These are phyloP conservation scores for Graphilbum sp. DNA, from an alignment of 2,329 filamentous ascomycete species.

Conservation along the genomic window DNA sequence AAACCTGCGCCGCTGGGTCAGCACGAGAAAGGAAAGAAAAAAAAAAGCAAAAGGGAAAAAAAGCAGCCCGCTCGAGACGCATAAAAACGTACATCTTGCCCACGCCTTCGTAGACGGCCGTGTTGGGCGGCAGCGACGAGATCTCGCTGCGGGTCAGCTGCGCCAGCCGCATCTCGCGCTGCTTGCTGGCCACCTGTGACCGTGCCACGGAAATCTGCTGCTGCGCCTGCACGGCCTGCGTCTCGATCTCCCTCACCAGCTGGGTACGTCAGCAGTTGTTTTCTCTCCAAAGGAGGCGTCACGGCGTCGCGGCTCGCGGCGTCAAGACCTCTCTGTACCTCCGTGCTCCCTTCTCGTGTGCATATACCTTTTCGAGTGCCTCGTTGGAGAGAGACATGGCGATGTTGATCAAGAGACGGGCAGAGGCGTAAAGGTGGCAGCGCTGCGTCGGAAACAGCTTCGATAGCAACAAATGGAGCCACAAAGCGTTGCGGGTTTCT, in stretches of 20 bases:
- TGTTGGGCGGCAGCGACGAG: constrained; percentile 54
- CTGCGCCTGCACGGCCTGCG: constrained; percentile 72
- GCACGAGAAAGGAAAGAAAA: not conserved
- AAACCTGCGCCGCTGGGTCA: constrained; percentile 55
- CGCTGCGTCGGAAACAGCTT: too few relatives aligned
- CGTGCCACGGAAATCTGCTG: constrained; percentile 83
- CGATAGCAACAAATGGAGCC: too few relatives aligned
- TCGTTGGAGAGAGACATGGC: constrained; percentile 86
- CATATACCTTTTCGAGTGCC: constrained; percentile 86
- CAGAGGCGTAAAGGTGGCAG: not conserved
- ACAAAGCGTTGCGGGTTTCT: too few relatives aligned
- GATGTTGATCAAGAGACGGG: not conserved
- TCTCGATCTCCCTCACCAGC: constrained; percentile 88
- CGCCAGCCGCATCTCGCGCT: constrained; percentile 75
- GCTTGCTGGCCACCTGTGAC: constrained; percentile 69
- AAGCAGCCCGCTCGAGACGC: too few relatives aligned
- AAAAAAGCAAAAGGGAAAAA: too few relatives aligned
- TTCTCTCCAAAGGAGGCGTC: constrained; percentile 2
- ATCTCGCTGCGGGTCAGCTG: constrained; percentile 79
- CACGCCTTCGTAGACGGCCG: constrained; percentile 81
- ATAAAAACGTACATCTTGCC: constrained; percentile 99
- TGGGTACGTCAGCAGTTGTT: constrained; percentile 20
- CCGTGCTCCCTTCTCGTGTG: too few relatives aligned
- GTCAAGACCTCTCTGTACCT: too few relatives aligned
- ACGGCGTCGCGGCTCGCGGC: too few relatives aligned